Evolutionary conservation across 2,329 filamentous ascomycete genomes (phyloP).

Genomic region (Lasiodiplodia hormozganensis): DNA sequence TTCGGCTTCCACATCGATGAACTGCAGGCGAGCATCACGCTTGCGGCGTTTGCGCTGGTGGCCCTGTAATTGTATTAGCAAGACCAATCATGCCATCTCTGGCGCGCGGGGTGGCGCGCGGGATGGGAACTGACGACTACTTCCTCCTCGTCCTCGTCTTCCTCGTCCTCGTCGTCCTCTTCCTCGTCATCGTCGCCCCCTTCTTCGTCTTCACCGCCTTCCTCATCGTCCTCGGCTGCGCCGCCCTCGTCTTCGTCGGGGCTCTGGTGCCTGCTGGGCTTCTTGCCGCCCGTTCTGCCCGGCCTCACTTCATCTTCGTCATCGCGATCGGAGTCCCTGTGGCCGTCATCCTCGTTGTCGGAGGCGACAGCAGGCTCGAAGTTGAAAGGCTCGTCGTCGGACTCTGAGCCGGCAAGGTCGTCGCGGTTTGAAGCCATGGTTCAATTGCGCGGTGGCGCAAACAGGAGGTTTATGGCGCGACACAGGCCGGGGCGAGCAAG

Average conservation of each 20-base stretch:
- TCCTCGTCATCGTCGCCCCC: conserved; percentile 50
- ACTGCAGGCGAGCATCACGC: conserved; percentile 77
- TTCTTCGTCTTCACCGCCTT: conserved; percentile 46
- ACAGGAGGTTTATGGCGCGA: background rate
- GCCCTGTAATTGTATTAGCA: conserved; percentile 51
- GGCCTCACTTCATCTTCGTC: conserved; percentile 47
- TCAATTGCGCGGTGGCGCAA: conserved; percentile 9
- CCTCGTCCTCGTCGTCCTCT: conserved; percentile 56
- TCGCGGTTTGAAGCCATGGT: conserved; percentile 25
- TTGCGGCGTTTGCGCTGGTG: conserved; percentile 81
- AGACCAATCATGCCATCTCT: conserved; percentile 33
- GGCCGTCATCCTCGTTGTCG: conserved; percentile 48
- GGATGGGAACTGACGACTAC: conserved; percentile 37
- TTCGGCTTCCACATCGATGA: conserved; percentile 98
- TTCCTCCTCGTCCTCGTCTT: conserved; percentile 59
- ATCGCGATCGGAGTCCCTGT: conserved; percentile 51
- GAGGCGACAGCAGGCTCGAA: conserved; percentile 75
- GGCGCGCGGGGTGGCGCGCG: conserved; percentile 45
- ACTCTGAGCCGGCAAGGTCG: conserved; percentile 55
- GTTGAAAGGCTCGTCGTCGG: conserved; percentile 90
- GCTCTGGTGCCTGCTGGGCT: conserved; percentile 42
- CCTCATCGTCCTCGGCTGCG: conserved; percentile 37
- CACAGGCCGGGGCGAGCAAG: background rate
- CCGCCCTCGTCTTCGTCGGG: conserved; percentile 45
- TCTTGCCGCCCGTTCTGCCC: conserved; percentile 28